Evolutionary conservation across 495 filamentous ascomycete genomes (phyloP).

Genomic region (Penicillium paxilli): DNA sequence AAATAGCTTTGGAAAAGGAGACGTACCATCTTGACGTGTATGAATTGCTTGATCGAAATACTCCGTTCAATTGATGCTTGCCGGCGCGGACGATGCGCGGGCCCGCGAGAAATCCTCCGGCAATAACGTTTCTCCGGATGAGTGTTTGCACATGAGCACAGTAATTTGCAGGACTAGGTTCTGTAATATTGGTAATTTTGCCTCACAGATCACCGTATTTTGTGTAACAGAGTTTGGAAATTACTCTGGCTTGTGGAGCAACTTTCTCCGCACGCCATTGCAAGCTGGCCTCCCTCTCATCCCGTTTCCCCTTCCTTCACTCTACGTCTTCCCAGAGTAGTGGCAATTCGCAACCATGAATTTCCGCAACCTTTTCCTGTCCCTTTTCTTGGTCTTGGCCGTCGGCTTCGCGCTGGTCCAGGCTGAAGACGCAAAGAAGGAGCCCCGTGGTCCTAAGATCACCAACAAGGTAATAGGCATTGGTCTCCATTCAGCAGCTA

Average conservation of each 20-base stretch:
- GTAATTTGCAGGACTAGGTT: neutral
- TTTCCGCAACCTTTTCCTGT: slow-evolving; percentile 54
- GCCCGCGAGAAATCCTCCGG: slow-evolving; percentile 37
- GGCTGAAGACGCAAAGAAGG: slow-evolving; percentile 70
- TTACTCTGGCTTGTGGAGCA: slow-evolving; percentile 1
- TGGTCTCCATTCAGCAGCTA: neutral
- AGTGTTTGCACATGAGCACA: neutral
- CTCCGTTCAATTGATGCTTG: slow-evolving; percentile 6
- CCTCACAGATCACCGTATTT: neutral
- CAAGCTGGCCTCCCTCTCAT: slow-evolving; percentile 42
- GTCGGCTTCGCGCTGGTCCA: slow-evolving; percentile 61
- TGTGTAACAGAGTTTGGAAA: neutral
- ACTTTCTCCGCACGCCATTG: slow-evolving; percentile 35
- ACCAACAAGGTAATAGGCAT: slow-evolving; percentile 71
- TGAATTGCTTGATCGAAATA: slow-evolving; percentile 6
- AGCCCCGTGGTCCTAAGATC: slow-evolving; percentile 91
- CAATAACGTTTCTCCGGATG: slow-evolving; percentile 39
- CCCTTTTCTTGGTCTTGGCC: slow-evolving; percentile 72
- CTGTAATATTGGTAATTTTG: slow-evolving; percentile 11
- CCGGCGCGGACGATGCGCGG: slow-evolving; percentile 21
- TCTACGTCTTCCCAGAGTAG: slow-evolving; percentile 12
- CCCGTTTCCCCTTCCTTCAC: slow-evolving; percentile 9
- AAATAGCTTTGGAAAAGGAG: neutral
- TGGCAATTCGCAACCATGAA: slow-evolving; percentile 46
- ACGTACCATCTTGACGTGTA: slow-evolving; percentile 37